Conservation (phyloP, 1,284 basidiomycete genomes). For the Irpex lacteus region DNA sequence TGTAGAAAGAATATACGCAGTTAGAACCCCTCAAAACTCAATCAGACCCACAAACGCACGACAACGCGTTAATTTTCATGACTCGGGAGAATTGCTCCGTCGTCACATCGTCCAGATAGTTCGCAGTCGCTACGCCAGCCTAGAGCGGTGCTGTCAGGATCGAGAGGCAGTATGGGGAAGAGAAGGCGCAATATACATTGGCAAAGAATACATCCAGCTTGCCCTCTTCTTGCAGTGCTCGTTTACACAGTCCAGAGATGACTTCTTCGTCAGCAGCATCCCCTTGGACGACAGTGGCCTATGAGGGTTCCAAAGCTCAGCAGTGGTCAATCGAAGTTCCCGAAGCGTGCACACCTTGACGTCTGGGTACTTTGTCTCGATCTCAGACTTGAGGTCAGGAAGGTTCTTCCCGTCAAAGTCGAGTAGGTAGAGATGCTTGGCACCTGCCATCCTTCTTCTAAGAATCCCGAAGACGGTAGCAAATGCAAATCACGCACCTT, state of each 20-base stretch:
- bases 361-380: constrained; percentile 69
- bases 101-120: constrained; percentile 54
- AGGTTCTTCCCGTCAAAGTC: constrained; percentile 77
- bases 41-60: not conserved
- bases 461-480: not conserved
- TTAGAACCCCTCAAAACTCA: not conserved
- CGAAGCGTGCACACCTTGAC: constrained; percentile 58
- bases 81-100: constrained; percentile 71
- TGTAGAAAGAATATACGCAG: constrained; percentile 28
- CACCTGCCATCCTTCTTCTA: constrained; percentile 49
- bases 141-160: constrained; percentile 25
- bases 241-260: constrained; percentile 68
- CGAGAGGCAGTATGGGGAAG: not conserved
- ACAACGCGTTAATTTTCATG: constrained; percentile 71
- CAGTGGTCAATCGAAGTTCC: not conserved
- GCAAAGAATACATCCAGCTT: constrained; percentile 93
- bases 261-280: constrained; percentile 84
- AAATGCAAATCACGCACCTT: constrained; percentile 47
- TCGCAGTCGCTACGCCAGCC: constrained; percentile 59
- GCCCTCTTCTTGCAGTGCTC: constrained; percentile 77
- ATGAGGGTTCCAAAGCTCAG: not conserved
- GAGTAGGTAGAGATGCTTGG: constrained; percentile 80
- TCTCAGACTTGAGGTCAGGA: constrained; percentile 65
- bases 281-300: constrained; percentile 72
- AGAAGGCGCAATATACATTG: constrained; percentile 55